Evolutionary conservation across 1,284 basidiomycete species (phyloP), one percentile per base, ranked within the genome.

Genomic region (Rhizoctonia solani): DNA sequence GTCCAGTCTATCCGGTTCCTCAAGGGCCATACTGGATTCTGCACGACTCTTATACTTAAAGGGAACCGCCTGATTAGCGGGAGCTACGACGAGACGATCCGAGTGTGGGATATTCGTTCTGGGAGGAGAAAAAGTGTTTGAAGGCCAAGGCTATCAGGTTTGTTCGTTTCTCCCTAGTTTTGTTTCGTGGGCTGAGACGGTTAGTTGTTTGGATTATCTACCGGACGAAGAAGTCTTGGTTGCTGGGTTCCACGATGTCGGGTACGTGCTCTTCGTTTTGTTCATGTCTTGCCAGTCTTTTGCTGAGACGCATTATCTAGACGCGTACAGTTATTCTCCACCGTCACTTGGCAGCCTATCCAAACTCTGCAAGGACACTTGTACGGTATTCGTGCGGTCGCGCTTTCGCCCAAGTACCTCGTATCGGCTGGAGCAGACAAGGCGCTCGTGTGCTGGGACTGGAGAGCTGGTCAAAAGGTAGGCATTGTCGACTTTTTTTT

Each of bases 371-470:
- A 74, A 19, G 77, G 77, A 4, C 77, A 78, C 70, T 75, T 77
- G 54, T 73, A 74, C n/a, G 77, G 70, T 34, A 92, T 92, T 66
- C 85, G 90, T 25, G 89, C 92, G n/a, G 90, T 94, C 50, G 93
- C 93, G 0, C 82, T 95, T 52, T 92, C 90, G 4, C 86, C 87
- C 1, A 87, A 86, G 74, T 91, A 92, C 74, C 84, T 95, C 16
- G 91, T 96, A 37, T 93, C 90, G 0, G 93, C 93, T 0, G 93
- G 93, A 21, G 91, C 91, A 1, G 89, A 90, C 73, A 89, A 90
- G 74, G 93, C 92, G 0, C 82, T 95, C n/a, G 92, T 95, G 5
- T 93, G 92, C 70, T 95, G 93, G 93, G 88, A 91, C 75, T 92
- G 89, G 90, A 82, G 88, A 3, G 81, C 85, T 13, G 93, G 93